Conservation (phyloP, 2,329 filamentous ascomycete genomes). For the Shiraia sp. region DNA sequence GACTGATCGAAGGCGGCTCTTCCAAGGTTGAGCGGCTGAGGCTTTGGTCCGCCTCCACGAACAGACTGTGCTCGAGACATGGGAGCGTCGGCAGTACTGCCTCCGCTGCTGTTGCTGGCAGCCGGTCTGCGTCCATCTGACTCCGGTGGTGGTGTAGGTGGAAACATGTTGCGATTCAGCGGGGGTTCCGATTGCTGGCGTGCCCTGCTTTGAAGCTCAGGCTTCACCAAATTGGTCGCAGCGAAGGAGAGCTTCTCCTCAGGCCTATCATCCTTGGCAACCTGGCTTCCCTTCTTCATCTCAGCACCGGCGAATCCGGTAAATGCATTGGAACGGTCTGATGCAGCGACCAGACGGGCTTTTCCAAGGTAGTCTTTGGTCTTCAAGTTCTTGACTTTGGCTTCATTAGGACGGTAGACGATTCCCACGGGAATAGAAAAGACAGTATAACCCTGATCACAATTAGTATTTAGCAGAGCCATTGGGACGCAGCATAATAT, state of each 20-base stretch:
- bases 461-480: slow-evolving; percentile 28
- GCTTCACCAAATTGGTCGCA: slow-evolving; percentile 89
- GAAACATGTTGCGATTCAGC: slow-evolving; percentile 79
- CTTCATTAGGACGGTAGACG: slow-evolving; percentile 92
- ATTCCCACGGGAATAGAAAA: slow-evolving; percentile 98
- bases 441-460: slow-evolving; percentile 83
- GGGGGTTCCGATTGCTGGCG: slow-evolving; percentile 87
- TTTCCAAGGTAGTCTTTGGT: slow-evolving; percentile 97
- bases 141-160: slow-evolving; percentile 97
- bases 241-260: slow-evolving; percentile 86
- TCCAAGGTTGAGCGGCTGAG: slow-evolving; percentile 54
- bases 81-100: slow-evolving; percentile 28
- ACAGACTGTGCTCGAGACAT: slow-evolving; percentile 55
- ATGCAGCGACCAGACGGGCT: slow-evolving; percentile 87
- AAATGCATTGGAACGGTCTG: slow-evolving; percentile 78
- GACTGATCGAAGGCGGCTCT: slow-evolving; percentile 53
- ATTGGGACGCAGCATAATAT: slow-evolving; percentile 16
- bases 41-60: slow-evolving; percentile 52
- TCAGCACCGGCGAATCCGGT: slow-evolving; percentile 81
- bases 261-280: slow-evolving; percentile 76
- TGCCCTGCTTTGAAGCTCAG: slow-evolving; percentile 73
- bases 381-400: slow-evolving; percentile 97
- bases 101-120: slow-evolving; percentile 19
- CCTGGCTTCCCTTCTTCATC: slow-evolving; percentile 66
- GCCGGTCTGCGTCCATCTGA: slow-evolving; percentile 62